Conservation (phyloP, 2,329 filamentous ascomycete species). For the Colletotrichum sp. region DNA sequence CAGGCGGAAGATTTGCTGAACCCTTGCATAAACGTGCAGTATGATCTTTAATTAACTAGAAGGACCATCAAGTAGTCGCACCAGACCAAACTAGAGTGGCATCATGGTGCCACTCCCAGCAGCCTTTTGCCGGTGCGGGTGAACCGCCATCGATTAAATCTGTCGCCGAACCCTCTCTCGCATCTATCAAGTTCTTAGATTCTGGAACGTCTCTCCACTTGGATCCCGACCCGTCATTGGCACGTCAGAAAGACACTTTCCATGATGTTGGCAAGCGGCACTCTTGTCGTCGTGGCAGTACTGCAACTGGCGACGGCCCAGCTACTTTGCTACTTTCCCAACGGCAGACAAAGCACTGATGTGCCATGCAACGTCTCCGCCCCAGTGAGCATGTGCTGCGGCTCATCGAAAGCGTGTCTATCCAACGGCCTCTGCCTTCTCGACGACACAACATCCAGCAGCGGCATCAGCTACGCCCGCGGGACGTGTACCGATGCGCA, state of each 20-base stretch:
- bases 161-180: background rate
- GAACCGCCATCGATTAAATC: background rate
- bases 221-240: accelerated
- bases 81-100: background rate
- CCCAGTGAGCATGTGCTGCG: background rate
- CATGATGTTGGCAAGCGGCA: background rate
- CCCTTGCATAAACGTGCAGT: background rate
- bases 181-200: background rate
- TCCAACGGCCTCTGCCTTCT: background rate
- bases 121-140: background rate
- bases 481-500: background rate
- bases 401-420: background rate
- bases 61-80: background rate
- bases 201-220: background rate
- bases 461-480: background rate
- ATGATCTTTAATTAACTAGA: background rate
- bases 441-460: background rate
- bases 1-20: background rate
- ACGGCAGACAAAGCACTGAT: background rate
- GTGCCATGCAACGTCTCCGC: background rate
- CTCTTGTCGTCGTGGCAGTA: background rate
- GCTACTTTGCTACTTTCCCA: background rate
- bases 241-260: background rate
- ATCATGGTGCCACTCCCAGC: background rate
- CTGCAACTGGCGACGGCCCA: background rate